Base-by-base conservation (phyloP, 371 early-diverging fungal genomes). In the Mortierella polycephala region DNA sequence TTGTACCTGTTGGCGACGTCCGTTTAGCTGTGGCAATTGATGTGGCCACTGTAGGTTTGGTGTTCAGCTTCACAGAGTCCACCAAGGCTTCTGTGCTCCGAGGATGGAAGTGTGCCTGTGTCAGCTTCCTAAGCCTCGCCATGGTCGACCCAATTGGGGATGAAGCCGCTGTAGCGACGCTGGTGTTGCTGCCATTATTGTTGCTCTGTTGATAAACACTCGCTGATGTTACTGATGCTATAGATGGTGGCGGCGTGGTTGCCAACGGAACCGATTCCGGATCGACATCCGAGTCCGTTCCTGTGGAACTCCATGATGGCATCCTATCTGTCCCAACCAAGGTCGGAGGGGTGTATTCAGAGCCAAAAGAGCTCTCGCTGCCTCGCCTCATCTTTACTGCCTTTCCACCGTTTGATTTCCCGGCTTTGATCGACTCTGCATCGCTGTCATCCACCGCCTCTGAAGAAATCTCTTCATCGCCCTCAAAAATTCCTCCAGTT, bases 401-500 rank as follows among this genome's bases (percentile, higher is more conserved):
- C 41, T 62, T 64, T n/a, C 62, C 67, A 45, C 30, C n/a, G 13
- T 6, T 47, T 9, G 60, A 7, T 23, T 50, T 67, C 7, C 61
- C 66, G 16, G 44, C 50, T 44, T 40, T 21, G 12, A 20, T 59
- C 6, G 69, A 57, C 10, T 76, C 76, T 0, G 60, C 64, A 20
- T 76, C 76, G 30, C 76, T 76, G 6, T 76, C 76, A 39, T 70
- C 71, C 21, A 40, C 60, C 7, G 47, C 41, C 13, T 76, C 71
- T 41, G 67, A 20, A 1, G 60, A 49, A 70, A 85, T 62, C 60
- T 72, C 59, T 70, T 87, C 41, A 80, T 89, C 51, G 18, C 81
- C 62, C 39, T 82, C 88, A 86, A 89, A 91, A 42, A 92, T 87
- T 11, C 90, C 92, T 44, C 92, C 92, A 0, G 70, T 82, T 20